Percentiles rank a stretch among this genome's conserved stretches.
Conservation (phyloP, 2,329 filamentous ascomycete species). For the Fusarium camptoceras region DNA sequence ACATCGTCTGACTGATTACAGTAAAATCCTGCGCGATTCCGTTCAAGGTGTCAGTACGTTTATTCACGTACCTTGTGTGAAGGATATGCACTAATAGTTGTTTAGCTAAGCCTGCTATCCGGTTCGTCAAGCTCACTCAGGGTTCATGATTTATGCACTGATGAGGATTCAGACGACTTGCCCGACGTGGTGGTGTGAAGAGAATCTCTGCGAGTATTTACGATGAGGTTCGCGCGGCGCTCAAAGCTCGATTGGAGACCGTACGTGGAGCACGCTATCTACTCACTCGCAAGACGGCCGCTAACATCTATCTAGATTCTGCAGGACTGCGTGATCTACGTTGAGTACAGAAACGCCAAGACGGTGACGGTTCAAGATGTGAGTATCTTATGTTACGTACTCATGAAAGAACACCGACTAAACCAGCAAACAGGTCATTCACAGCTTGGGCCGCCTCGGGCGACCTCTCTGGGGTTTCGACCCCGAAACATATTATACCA, state of each 20-base stretch:
- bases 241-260: constrained; percentile 62
- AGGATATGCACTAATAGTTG: constrained; percentile 3
- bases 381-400: constrained; percentile 42
- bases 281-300: neutral
- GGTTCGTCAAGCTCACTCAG: constrained; percentile 52
- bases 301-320: constrained; percentile 61
- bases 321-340: constrained; percentile 59
- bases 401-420: constrained; percentile 5
- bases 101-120: constrained; percentile 66
- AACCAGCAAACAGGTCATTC: constrained; percentile 62
- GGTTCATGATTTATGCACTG: constrained; percentile 4
- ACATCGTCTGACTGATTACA: constrained; percentile 37
- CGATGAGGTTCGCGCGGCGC: constrained; percentile 64
- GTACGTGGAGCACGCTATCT: constrained; percentile 51
- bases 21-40: constrained; percentile 62
- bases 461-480: constrained; percentile 70
- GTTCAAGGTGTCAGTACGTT: constrained; percentile 65
- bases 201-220: constrained; percentile 76
- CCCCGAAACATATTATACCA: constrained; percentile 50
- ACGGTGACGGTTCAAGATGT: constrained; percentile 74
- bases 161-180: constrained; percentile 68
- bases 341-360: constrained; percentile 67
- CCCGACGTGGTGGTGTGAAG: constrained; percentile 81
- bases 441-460: constrained; percentile 61
- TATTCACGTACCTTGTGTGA: neutral